Evolutionary conservation across 345 rosid genomes (phyloP).

Genomic region (Dipteronia dyeriana): DNA sequence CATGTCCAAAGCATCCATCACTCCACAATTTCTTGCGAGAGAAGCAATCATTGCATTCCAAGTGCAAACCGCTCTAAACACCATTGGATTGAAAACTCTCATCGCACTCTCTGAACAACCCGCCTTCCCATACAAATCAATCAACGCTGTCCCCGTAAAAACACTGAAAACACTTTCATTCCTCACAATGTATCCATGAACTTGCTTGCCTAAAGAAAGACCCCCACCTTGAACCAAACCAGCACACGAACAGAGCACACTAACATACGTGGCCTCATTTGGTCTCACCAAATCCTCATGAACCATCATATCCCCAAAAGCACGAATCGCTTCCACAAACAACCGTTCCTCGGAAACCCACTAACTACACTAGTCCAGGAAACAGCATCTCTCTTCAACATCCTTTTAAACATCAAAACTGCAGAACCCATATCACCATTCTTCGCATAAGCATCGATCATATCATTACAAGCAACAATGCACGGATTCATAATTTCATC

Average conservation of each 20-base stretch:
- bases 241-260: slow-evolving; percentile 60
- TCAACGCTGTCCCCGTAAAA: slow-evolving; percentile 54
- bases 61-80: slow-evolving; percentile 41
- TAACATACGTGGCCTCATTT: slow-evolving; percentile 70
- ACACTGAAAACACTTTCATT: slow-evolving; percentile 36
- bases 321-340: slow-evolving; percentile 39
- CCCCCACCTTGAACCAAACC: slow-evolving; percentile 47
- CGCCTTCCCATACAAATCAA: slow-evolving; percentile 67
- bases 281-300: slow-evolving; percentile 36
- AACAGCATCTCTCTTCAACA: slow-evolving; percentile 57
- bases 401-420: slow-evolving; percentile 41
- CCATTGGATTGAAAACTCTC: slow-evolving; percentile 38
- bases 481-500: slow-evolving; percentile 53
- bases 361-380: slow-evolving; percentile 75
- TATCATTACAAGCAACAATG: slow-evolving; percentile 49
- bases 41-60: slow-evolving; percentile 79
- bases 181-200: slow-evolving; percentile 55
- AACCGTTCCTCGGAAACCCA: slow-evolving; percentile 52
- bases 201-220: slow-evolving; percentile 53
- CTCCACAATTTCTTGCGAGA: slow-evolving; percentile 54
- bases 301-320: slow-evolving; percentile 51
- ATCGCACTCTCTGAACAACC: slow-evolving; percentile 42
- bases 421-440: slow-evolving; percentile 61
- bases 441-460: slow-evolving; percentile 64
- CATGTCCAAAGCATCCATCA: slow-evolving; percentile 48